phyloP scores from a whole-genome alignment of 169 alveolate genomes.

The Haemoproteus tartakovskyi region DNA sequence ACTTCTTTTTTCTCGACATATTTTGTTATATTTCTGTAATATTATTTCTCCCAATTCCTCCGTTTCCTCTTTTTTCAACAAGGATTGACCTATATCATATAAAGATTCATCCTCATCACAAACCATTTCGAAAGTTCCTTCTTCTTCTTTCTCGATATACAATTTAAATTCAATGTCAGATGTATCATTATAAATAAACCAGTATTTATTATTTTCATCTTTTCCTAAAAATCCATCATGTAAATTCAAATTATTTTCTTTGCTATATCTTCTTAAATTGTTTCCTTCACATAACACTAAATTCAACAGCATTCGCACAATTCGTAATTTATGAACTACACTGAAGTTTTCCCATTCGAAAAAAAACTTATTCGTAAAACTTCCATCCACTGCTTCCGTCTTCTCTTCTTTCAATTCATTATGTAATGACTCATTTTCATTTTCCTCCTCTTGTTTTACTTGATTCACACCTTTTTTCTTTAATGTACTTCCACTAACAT shows the following conservation, averaged over 20 bases:
- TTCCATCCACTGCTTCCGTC: not conserved
- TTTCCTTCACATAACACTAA: constrained; percentile 52
- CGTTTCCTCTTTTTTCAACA: constrained; percentile 8
- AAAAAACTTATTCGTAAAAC: constrained; percentile 30
- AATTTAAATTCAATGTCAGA: constrained; percentile 33
- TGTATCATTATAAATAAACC: constrained; percentile 54
- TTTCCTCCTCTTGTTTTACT: not conserved
- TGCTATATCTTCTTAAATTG: constrained; percentile 32
- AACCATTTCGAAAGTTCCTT: constrained; percentile 21
- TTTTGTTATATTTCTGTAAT: constrained; percentile 34
- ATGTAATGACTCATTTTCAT: not conserved
- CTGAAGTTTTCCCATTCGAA: constrained; percentile 54
- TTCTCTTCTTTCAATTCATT: not conserved
- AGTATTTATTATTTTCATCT: constrained; percentile 28
- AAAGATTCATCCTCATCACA: constrained; percentile 56
- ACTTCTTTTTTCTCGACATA: constrained; percentile 55
- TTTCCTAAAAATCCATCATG: constrained; percentile 45
- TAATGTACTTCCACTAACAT: no score
- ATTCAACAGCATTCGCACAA: constrained; percentile 37
- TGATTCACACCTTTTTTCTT: no score
- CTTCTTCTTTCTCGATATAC: constrained; percentile 51
- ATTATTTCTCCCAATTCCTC: constrained; percentile 27
- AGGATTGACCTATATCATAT: constrained; percentile 20
- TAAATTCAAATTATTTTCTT: constrained; percentile 1
- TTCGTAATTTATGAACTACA: constrained; percentile 21